Percentiles rank a stretch among this genome's conserved stretches.
phyloP scores from a whole-genome alignment of 1,284 basidiomycete genomes.

The Pseudozyma pruni region DNA sequence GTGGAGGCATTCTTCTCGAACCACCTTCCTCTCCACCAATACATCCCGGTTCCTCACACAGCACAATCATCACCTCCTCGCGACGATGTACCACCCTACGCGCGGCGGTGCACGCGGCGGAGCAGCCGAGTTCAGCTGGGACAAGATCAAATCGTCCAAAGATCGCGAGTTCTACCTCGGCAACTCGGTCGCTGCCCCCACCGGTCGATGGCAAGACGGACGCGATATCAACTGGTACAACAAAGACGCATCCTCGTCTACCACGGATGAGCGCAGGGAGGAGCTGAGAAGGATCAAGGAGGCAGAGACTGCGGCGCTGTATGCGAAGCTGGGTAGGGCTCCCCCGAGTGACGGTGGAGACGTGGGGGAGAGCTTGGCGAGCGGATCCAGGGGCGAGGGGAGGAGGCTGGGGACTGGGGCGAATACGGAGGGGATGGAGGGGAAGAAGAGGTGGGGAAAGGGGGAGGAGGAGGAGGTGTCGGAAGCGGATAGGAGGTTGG shows the following conservation, averaged over 20 bases:
- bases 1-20: slow-evolving; percentile 12
- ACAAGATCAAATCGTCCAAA: slow-evolving; percentile 61
- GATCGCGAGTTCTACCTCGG: slow-evolving; percentile 66
- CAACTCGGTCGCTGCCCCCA: slow-evolving; percentile 64
- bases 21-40: neutral
- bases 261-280: slow-evolving; percentile 42
- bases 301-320: slow-evolving; percentile 60
- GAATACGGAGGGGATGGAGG: slow-evolving; percentile 37
- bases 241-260: slow-evolving; percentile 39
- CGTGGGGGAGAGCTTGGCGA: slow-evolving; percentile 19
- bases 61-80: neutral
- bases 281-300: slow-evolving; percentile 60
- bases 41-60: too few species aligned
- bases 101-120: slow-evolving; percentile 64
- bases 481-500: slow-evolving; percentile 51
- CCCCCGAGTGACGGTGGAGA: slow-evolving; percentile 11
- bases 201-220: slow-evolving; percentile 65
- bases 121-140: slow-evolving; percentile 64
- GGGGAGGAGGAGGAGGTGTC: slow-evolving; percentile 18
- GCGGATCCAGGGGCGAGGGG: slow-evolving; percentile 20
- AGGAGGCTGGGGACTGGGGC: slow-evolving; percentile 38
- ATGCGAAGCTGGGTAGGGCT: slow-evolving; percentile 43
- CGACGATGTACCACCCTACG: slow-evolving; percentile 25
- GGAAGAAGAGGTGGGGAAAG: slow-evolving; percentile 26
- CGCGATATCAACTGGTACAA: slow-evolving; percentile 67